Base-by-base conservation (phyloP, 345 rosid genomes). In the Isatis tinctoria region DNA sequence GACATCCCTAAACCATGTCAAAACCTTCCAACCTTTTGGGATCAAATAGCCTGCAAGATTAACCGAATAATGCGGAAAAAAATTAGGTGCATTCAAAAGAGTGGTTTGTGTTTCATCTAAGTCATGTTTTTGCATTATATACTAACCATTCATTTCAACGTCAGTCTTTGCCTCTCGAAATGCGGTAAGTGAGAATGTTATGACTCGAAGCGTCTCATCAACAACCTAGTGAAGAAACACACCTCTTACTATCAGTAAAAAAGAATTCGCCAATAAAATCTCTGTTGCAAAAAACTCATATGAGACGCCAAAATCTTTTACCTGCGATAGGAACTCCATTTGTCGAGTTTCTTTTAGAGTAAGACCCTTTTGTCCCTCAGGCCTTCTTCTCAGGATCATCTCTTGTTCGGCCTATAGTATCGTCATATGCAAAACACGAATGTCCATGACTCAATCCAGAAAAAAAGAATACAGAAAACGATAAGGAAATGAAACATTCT, bases 301-400 rank as follows among this genome's bases (percentile, higher is more conserved):
- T 20, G 3, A 14, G 14, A 39, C 41, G 48, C 58, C 37, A 57
- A 41, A 48, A 16, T 8, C 67, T 41, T 22, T 22, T 53, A 69
- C 78, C 72, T 79, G 71, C 0, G 75, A 74, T 1, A 79, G 10
- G 70, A 81, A 93, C 36, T 88, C 81, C 97, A 93, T 89, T 70
- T 87, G 81, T 62, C 97, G 77, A 20, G 83, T 65, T 76, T 93
- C 98, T 77, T 84, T 83, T 0, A 93, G 81, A 3, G 83, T 84
- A 77, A 91, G 40, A 3, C 88, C 81, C 39, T 85, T 88, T 37
- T 88, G 92, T 7, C 81, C 52, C 13, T 77, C 20, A 7, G 89
- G 78, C 80, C 84, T 85, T 30, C 74, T 84, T 12, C 75, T 74
- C 16, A 82, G 0, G 10, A 93, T 84, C 78, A 65, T 79, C 74